Evolutionary conservation across 2,329 filamentous ascomycete genomes (phyloP).

Genomic region (Arthrocladium fulminans): DNA sequence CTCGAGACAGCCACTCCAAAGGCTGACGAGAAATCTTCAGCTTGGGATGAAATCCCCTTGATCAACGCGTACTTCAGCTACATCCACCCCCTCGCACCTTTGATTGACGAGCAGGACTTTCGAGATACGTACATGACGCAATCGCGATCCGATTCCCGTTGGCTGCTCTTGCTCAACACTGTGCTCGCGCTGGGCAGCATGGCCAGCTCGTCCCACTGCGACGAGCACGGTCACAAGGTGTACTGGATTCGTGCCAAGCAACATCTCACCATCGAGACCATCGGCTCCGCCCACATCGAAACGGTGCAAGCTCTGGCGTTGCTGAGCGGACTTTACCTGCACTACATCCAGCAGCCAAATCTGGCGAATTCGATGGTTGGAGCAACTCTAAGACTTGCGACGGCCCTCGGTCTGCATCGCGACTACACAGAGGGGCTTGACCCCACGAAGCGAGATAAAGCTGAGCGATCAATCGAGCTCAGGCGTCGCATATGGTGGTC

Average conservation of each 20-base stretch:
- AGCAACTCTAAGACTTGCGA: slow-evolving; percentile 64
- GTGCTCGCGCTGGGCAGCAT: slow-evolving; percentile 69
- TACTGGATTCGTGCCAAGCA: slow-evolving; percentile 62
- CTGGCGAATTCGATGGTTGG: slow-evolving; percentile 67
- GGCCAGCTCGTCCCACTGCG: slow-evolving; percentile 56
- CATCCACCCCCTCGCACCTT: slow-evolving; percentile 62
- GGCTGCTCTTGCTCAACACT: slow-evolving; percentile 66
- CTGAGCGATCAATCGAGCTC: slow-evolving; percentile 50
- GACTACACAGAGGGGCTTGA: slow-evolving; percentile 45
- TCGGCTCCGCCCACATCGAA: slow-evolving; percentile 64
- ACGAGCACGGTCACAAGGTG: slow-evolving; percentile 26
- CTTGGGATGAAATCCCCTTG: slow-evolving; percentile 57
- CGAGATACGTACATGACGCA: slow-evolving; percentile 56
- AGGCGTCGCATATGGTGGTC: slow-evolving; percentile 66
- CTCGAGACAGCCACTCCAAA: slow-evolving; percentile 31
- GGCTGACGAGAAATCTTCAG: slow-evolving; percentile 35
- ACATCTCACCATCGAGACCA: slow-evolving; percentile 56
- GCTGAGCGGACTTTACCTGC: slow-evolving; percentile 67
- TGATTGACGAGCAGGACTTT: slow-evolving; percentile 64
- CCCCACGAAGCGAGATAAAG: slow-evolving; percentile 32
- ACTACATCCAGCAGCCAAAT: slow-evolving; percentile 69
- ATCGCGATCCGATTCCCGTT: slow-evolving; percentile 56
- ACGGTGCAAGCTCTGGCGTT: slow-evolving; percentile 62
- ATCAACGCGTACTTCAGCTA: slow-evolving; percentile 70
- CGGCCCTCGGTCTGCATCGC: slow-evolving; percentile 61